Evolutionary conservation across 768 basidiomycete species (phyloP).

Genomic region (Hygrocybe punicea): DNA sequence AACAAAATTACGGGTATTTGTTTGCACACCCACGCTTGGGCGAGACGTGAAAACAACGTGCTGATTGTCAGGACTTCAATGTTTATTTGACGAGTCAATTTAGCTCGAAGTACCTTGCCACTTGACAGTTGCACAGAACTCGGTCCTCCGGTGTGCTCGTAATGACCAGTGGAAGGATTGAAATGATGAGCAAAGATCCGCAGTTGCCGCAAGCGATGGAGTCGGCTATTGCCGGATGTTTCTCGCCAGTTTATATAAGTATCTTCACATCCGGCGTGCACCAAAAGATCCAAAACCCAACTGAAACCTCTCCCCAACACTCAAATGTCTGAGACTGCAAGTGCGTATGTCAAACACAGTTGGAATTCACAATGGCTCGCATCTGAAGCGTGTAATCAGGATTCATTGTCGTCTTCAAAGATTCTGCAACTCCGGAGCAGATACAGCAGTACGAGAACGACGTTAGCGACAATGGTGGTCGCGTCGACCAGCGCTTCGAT

Average conservation of each 20-base stretch:
- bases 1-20: background rate
- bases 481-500: slow-evolving; percentile 37
- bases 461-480: slow-evolving; percentile 39
- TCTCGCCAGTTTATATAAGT: too few species aligned
- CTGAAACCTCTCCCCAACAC: background rate
- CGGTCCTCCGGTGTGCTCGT: too few species aligned
- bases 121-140: too few species aligned
- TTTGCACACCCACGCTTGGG: background rate
- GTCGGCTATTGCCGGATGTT: too few species aligned
- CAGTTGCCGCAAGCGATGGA: too few species aligned
- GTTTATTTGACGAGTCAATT: too few species aligned
- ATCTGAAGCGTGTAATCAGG: slow-evolving; percentile 25
- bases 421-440: slow-evolving; percentile 36
- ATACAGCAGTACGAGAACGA: slow-evolving; percentile 41
- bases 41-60: background rate
- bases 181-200: too few species aligned
- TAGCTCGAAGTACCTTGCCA: too few species aligned
- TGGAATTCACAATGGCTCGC: background rate
- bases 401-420: slow-evolving; percentile 58
- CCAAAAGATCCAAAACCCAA: background rate
- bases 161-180: too few species aligned
- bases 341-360: background rate
- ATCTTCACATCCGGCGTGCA: too few species aligned
- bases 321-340: background rate
- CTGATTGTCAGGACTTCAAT: too few species aligned